Evolutionary conservation across 2,329 filamentous ascomycete species (phyloP).

Genomic region (Westerdykella aurantiaca): DNA sequence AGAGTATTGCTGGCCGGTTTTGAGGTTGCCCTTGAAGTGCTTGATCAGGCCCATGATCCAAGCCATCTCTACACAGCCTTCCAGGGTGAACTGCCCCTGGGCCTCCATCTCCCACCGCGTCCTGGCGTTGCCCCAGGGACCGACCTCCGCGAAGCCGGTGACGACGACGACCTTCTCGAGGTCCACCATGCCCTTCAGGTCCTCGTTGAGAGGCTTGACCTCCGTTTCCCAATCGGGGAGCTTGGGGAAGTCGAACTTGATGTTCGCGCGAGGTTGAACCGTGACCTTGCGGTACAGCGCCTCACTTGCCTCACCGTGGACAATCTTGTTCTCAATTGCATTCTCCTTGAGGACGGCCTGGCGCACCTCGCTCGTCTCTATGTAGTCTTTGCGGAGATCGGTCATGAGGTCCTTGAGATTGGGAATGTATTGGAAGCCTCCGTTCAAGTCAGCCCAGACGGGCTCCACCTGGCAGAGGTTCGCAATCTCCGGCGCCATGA

Average conservation of each 20-base stretch:
- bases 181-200: conserved; percentile 96
- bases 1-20: conserved; percentile 83
- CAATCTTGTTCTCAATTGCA: conserved; percentile 90
- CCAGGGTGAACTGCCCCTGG: conserved; percentile 90
- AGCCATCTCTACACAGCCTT: conserved; percentile 98
- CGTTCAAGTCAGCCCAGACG: conserved; percentile 95
- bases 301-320: conserved; percentile 91
- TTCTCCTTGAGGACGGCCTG: conserved; percentile 93
- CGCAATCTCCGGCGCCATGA: conserved; percentile 91
- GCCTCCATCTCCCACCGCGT: conserved; percentile 99
- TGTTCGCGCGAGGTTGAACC: conserved; percentile 89
- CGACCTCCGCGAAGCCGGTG: conserved; percentile 91
- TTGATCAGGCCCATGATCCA: conserved; percentile 99
- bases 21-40: conserved; percentile 93
- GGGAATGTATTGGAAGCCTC: conserved; percentile 93
- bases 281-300: conserved; percentile 90
- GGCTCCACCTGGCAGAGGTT: conserved; percentile 94
- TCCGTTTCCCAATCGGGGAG: conserved; percentile 90
- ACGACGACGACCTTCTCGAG: conserved; percentile 97
- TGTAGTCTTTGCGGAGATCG: conserved; percentile 86
- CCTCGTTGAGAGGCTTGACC: conserved; percentile 78
- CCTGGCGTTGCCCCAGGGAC: conserved; percentile 96
- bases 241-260: conserved; percentile 92
- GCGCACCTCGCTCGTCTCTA: conserved; percentile 89
- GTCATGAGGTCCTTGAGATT: conserved; percentile 94